Conservation (phyloP, 2,329 filamentous ascomycete genomes). For the Ciborinia camelliae region DNA sequence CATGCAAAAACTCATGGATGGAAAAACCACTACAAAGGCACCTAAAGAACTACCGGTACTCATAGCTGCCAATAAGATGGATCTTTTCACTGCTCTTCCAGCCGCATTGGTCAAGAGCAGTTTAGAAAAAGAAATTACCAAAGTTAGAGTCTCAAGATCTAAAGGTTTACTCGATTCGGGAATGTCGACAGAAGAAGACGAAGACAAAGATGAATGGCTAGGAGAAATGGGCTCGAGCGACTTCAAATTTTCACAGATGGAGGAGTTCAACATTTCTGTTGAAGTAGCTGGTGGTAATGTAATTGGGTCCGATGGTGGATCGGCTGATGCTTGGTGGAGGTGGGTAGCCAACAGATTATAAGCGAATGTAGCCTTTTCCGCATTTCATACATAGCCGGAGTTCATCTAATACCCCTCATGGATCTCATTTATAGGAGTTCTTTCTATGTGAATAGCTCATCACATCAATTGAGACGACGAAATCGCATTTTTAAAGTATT, state of each 20-base stretch:
- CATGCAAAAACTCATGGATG: slow-evolving; percentile 69
- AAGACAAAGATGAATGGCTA: slow-evolving; percentile 80
- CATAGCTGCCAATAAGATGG: slow-evolving; percentile 90
- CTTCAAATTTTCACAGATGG: slow-evolving; percentile 79
- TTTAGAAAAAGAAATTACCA: slow-evolving; percentile 77
- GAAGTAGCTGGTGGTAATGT: slow-evolving; percentile 75
- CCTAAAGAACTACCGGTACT: slow-evolving; percentile 67
- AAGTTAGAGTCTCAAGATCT: slow-evolving; percentile 71
- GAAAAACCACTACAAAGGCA: slow-evolving; percentile 52
- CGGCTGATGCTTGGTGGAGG: slow-evolving; percentile 80
- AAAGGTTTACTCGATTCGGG: slow-evolving; percentile 82
- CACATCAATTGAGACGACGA: neutral
- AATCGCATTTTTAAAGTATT: neutral
- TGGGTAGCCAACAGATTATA: slow-evolving; percentile 81
- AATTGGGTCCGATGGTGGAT: slow-evolving; percentile 57
- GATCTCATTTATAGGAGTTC: neutral
- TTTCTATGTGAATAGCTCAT: neutral
- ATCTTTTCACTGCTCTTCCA: slow-evolving; percentile 90
- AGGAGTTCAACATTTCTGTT: slow-evolving; percentile 76
- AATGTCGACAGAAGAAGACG: slow-evolving; percentile 56
- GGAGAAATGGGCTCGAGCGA: slow-evolving; percentile 73
- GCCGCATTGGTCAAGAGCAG: slow-evolving; percentile 68
- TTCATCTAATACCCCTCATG: neutral
- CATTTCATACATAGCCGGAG: neutral
- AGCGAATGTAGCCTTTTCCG: slow-evolving; percentile 4